Evolutionary conservation across 495 filamentous ascomycete species (phyloP).

Genomic region (Chaetomium fimeti): DNA sequence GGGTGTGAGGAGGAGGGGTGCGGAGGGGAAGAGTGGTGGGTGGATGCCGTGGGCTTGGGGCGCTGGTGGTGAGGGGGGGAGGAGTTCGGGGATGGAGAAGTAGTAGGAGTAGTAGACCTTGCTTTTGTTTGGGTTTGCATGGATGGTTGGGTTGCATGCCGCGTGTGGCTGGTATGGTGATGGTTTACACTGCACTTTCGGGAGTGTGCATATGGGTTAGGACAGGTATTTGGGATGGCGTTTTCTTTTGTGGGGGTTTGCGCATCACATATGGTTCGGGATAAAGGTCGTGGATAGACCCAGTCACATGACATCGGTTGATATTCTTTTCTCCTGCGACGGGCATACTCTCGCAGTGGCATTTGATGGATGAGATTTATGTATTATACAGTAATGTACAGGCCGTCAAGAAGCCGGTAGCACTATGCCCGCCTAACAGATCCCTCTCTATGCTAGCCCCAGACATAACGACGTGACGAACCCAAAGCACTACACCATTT

Average conservation of each 20-base stretch:
- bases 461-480: neutral
- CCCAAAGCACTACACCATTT: neutral
- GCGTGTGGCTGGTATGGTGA: neutral
- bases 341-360: neutral
- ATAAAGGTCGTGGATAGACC: conserved; percentile 14
- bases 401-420: neutral
- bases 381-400: conserved; percentile 7
- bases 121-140: neutral
- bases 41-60: conserved; percentile 66
- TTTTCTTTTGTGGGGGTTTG: neutral
- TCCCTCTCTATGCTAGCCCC: neutral
- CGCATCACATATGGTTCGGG: neutral
- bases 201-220: neutral
- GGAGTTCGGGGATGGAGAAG: conserved; percentile 37
- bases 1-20: conserved; percentile 16
- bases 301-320: neutral
- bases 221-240: neutral
- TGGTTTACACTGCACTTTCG: conserved; percentile 9
- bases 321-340: neutral
- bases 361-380: neutral
- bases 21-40: conserved; percentile 35
- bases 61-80: conserved; percentile 22
- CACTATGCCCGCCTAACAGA: neutral
- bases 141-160: too few relatives aligned
- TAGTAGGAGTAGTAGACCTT: too few relatives aligned